These are phyloP conservation scores for Mucor saturninus DNA, from an alignment of 371 early-diverging fungal species.

Conservation along the genomic window DNA sequence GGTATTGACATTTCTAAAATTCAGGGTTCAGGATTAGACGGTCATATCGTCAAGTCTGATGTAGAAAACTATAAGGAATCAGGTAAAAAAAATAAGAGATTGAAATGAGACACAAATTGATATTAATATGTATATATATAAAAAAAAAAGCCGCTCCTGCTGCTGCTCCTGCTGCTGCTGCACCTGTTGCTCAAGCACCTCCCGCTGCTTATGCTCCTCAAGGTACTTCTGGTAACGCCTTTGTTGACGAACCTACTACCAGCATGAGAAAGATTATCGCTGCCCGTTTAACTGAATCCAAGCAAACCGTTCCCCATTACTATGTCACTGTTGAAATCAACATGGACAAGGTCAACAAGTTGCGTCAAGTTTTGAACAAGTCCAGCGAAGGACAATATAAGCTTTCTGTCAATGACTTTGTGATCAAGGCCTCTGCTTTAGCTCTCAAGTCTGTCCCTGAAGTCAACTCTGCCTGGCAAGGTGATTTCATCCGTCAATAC, in stretches of 20 bases:
- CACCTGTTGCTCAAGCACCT: slow-evolving; percentile 38
- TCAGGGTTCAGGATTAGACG: slow-evolving; percentile 89
- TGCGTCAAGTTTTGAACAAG: slow-evolving; percentile 91
- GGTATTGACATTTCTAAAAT: slow-evolving; percentile 79
- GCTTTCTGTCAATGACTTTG: slow-evolving; percentile 97
- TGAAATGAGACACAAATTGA: not conserved
- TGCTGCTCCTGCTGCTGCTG: slow-evolving; percentile 28
- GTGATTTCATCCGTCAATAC: slow-evolving; percentile 91
- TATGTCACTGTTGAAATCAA: slow-evolving; percentile 90
- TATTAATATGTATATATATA: not conserved
- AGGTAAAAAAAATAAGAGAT: not conserved
- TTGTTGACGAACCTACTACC: slow-evolving; percentile 82
- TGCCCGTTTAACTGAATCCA: slow-evolving; percentile 80
- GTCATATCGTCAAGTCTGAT: slow-evolving; percentile 91
- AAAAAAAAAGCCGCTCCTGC: not conserved
- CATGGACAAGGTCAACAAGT: slow-evolving; percentile 86
- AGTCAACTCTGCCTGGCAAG: slow-evolving; percentile 96
- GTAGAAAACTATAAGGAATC: slow-evolving; percentile 71
- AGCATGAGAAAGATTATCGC: slow-evolving; percentile 96
- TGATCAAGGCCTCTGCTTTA: slow-evolving; percentile 94
- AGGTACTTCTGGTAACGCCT: slow-evolving; percentile 63
- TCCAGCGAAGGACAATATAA: slow-evolving; percentile 89
- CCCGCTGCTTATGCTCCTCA: slow-evolving; percentile 59
- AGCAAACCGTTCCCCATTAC: slow-evolving; percentile 94
- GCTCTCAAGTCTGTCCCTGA: slow-evolving; percentile 94